A percentile compares a stretch with the other conserved stretches of the same genome.
Evolutionary conservation across 2,329 filamentous ascomycete species (phyloP).

Genomic region (Blumeria graminis): DNA sequence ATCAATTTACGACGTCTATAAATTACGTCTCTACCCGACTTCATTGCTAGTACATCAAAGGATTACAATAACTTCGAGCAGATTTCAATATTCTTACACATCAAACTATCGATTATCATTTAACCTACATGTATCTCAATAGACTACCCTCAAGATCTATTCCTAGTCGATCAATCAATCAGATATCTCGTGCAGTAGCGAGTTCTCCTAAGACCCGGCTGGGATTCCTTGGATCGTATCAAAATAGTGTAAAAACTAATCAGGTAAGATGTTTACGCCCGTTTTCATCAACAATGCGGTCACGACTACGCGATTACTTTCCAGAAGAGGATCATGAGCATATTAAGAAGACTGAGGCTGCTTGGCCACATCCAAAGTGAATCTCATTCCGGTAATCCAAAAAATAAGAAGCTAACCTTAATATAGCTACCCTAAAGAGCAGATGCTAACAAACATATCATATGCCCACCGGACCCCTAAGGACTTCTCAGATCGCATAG

Average conservation of each 20-base stretch:
- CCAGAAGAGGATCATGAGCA: slow-evolving; percentile 12
- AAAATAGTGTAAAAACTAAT: no score
- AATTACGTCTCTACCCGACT: no score
- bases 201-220: slow-evolving; percentile 9
- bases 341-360: slow-evolving; percentile 36
- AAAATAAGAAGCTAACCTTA: background rate
- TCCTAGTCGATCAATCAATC: slow-evolving; percentile 9
- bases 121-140: no score
- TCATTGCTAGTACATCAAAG: no score
- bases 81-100: no score
- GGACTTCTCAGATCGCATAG: slow-evolving; percentile 52
- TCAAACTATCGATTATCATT: no score
- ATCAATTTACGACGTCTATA: no score
- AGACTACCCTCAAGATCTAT: background rate
- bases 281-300: slow-evolving; percentile 12
- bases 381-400: background rate
- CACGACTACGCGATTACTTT: slow-evolving; percentile 13
- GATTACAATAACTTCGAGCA: no score
- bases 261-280: slow-evolving; percentile 2
- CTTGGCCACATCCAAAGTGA: slow-evolving; percentile 29
- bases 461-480: slow-evolving; percentile 55
- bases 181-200: slow-evolving; percentile 10
- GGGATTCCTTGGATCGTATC: slow-evolving; percentile 3
- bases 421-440: slow-evolving; percentile 43
- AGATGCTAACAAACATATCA: slow-evolving; percentile 47